These are phyloP conservation scores for Lomentospora prolificans DNA, from an alignment of 2,329 filamentous ascomycete species.

Conservation along the genomic window DNA sequence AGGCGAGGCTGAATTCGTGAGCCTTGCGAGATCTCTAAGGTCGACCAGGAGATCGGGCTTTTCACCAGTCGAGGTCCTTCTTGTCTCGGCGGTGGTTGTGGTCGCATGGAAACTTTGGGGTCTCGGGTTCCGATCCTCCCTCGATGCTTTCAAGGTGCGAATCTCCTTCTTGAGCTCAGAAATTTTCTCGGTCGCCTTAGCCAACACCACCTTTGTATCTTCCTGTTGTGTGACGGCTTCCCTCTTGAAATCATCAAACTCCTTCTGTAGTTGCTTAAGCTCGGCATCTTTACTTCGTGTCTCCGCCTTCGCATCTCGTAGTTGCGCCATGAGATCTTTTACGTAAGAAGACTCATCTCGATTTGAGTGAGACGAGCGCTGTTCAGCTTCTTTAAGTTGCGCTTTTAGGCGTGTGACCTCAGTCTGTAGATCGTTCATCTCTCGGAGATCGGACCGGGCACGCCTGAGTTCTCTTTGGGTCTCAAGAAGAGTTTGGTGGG, in stretches of 20 bases:
- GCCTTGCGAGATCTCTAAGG: constrained; percentile 5
- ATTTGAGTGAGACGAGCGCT: constrained; percentile 27
- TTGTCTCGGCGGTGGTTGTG: constrained; percentile 3
- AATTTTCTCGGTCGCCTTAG: constrained; percentile 48
- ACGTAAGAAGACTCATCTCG: constrained; percentile 13
- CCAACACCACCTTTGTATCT: constrained; percentile 45
- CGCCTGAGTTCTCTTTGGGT: constrained; percentile 43
- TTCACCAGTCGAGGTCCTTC: constrained; percentile 8
- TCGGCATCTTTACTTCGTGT: constrained; percentile 37
- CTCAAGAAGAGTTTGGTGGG: constrained; percentile 41
- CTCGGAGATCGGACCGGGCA: constrained; percentile 42
- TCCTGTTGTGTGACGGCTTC: constrained; percentile 42
- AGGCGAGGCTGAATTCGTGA: constrained; percentile 7
- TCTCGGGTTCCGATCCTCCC: not conserved
- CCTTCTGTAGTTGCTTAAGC: constrained; percentile 36
- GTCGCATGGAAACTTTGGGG: constrained; percentile 7
- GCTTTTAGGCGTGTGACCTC: constrained; percentile 43
- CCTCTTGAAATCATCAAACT: constrained; percentile 44
- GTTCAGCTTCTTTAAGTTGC: constrained; percentile 37
- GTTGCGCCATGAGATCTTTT: constrained; percentile 17
- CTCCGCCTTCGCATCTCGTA: constrained; percentile 34
- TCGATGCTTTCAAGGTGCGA: constrained; percentile 22
- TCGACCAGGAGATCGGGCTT: constrained; percentile 5
- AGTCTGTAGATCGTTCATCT: constrained; percentile 39
- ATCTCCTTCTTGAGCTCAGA: constrained; percentile 45